Evolutionary conservation across 805 yeast species (phyloP).

Genomic region (Alloascoidea hylecoeti): DNA sequence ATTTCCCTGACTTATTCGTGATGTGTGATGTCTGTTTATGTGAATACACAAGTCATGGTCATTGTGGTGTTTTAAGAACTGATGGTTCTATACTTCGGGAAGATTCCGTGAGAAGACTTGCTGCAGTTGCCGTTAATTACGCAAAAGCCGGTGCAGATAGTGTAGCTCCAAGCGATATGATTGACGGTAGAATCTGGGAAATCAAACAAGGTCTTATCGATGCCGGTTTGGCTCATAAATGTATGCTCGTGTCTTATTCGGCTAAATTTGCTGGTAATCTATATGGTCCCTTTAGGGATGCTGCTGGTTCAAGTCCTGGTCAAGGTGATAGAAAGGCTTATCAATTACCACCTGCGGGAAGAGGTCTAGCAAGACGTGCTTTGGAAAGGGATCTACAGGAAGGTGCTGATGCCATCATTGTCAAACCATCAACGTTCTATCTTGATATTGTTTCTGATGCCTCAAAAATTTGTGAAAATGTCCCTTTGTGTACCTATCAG

Average conservation of each 20-base stretch:
- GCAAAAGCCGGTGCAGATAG: slow-evolving; percentile 93
- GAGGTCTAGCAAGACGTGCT: slow-evolving; percentile 91
- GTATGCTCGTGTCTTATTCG: slow-evolving; percentile 83
- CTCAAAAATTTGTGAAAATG: slow-evolving; percentile 60
- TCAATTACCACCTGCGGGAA: slow-evolving; percentile 87
- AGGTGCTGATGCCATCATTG: slow-evolving; percentile 93
- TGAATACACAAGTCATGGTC: slow-evolving; percentile 97
- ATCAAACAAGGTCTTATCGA: slow-evolving; percentile 76
- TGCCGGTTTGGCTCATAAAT: slow-evolving; percentile 73
- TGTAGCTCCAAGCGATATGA: slow-evolving; percentile 96
- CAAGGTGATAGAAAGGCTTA: slow-evolving; percentile 87
- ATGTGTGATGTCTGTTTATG: slow-evolving; percentile 94
- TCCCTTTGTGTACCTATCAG: slow-evolving; percentile 90
- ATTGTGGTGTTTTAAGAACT: slow-evolving; percentile 81
- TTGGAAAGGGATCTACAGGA: slow-evolving; percentile 72
- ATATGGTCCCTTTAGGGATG: slow-evolving; percentile 97
- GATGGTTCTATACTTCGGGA: slow-evolving; percentile 79
- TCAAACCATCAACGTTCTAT: slow-evolving; percentile 93
- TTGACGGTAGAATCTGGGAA: slow-evolving; percentile 85
- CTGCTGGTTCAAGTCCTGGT: slow-evolving; percentile 85
- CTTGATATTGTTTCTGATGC: slow-evolving; percentile 88
- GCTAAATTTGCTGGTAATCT: slow-evolving; percentile 87
- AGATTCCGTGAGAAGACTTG: slow-evolving; percentile 64
- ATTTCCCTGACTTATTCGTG: slow-evolving; percentile 74
- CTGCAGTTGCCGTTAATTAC: slow-evolving; percentile 89